Evolutionary conservation across 1,284 basidiomycete genomes (phyloP), one percentile per base, ranked within the genome.

Genomic region (Limonomyces culmigenus): DNA sequence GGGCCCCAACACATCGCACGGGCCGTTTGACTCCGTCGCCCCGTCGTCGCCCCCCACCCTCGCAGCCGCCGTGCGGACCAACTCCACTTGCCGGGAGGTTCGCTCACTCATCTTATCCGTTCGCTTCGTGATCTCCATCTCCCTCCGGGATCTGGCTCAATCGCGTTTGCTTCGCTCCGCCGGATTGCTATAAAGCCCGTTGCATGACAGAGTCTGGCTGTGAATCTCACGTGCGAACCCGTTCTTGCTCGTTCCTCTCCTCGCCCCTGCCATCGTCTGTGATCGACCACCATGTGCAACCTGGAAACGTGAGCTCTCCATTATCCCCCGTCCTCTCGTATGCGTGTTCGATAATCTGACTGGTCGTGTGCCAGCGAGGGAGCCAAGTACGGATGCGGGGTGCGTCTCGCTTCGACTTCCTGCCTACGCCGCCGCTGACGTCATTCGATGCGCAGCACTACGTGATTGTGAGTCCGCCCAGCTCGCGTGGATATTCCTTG

Each of bases 341-440:
- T 38, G 23, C 38, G 39, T 40, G 41, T 33, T 15, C 27, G 32
- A 31, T 25, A 38, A 37, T 36, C 35, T 3, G 35, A 39, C 34
- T 43, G 47, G 42, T 47, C 40, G 38, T 41, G 35, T 40, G 33
- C 20, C 58, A 84, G 80, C 48, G 74, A 80, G 66, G 80, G 79
- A 41, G 74, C 68, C 43, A 70, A 73, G 56, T 64, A 74, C 47
- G 74, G 72, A 47, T 84, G 79, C 53, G 79, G 79, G 50, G 67
- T 60, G 70, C 64, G 64, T 73, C 25, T 36, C n/a, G 12, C 30
- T 21, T 37, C 35, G 31, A 36, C 35, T 35, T 34, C 17, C 30
- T n/a, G 4, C 12, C 20, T 19, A 32, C 19, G 33, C 17, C 15
- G 34, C 30, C 29, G 15, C 15, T 13, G 10, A 8, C 45, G n/a